Evolutionary conservation across 148 eudicot species (phyloP), one percentile per base, ranked within the genome.

Genomic region (Chenopodium formosanum): DNA sequence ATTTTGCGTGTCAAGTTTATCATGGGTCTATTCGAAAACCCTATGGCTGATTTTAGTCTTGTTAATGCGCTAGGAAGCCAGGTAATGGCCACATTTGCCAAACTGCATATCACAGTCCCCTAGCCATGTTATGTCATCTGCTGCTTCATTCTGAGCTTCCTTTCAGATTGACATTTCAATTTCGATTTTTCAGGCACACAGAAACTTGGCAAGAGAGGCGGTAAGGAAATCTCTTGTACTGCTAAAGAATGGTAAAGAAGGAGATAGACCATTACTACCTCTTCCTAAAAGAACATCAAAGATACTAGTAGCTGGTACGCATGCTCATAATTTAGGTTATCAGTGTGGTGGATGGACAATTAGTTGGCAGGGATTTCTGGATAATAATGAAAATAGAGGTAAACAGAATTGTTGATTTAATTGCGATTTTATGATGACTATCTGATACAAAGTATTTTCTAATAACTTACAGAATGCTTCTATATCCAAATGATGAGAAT

Each of bases 281-380:
- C 77, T 85, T 11, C 84, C 82, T 1, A 82, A 85, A 82, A 53
- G 32, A 46, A n/a, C 77, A 23, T 62, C 84, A 19, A 85, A 75
- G 76, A 78, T 85, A 82, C 82, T 85, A 68, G 85, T 85, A 32
- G 79, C 87, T 60, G 87, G 87, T 27, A 79, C 85, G 23, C 87
- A 85, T 82, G 87, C 87, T 82, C 82, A 85, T 47, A 82, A 85
- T 70, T 60, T 85, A 75, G 87, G 87, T 23, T 85, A 75, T 62
- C 87, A 85, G 34, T 85, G 87, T 63, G 87, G 87, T 16, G 87
- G 84, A 11, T 85, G 87, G 87, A 82, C 87, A 22, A 79, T 78
- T n/a, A 74, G 75, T 1, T 85, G 87, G 87, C 82, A 78, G 12
- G 87, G 87, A 31, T 85, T 85, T 77, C 1, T 11, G 9, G 82